phyloP scores from a whole-genome alignment of 2,329 filamentous ascomycete species.

The Ophiostoma sp. region DNA sequence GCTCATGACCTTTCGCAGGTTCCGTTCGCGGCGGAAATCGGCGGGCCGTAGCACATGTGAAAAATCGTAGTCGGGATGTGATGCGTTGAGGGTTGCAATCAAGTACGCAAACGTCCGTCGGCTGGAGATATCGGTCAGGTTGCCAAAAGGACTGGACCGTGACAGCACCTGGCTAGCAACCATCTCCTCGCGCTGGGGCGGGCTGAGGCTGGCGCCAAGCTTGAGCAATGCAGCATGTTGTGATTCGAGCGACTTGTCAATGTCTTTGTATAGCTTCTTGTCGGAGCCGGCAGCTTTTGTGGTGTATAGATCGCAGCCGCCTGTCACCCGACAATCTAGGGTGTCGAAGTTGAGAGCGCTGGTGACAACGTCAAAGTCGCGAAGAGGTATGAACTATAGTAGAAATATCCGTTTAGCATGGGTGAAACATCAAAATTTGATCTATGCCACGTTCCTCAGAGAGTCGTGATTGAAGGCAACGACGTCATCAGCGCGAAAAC shows the following conservation, averaged over 20 bases:
- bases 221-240: conserved; percentile 85
- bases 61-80: conserved; percentile 95
- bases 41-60: conserved; percentile 81
- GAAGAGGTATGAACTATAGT: conserved; percentile 77
- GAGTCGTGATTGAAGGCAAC: background rate
- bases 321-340: conserved; percentile 82
- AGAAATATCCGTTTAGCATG: background rate
- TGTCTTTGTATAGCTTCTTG: conserved; percentile 95
- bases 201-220: conserved; percentile 79
- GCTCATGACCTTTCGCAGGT: conserved; percentile 74
- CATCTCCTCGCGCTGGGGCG: conserved; percentile 68
- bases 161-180: conserved; percentile 67
- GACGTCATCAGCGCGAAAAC: background rate
- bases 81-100: conserved; percentile 93
- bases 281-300: conserved; percentile 93
- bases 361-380: conserved; percentile 85
- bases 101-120: conserved; percentile 91
- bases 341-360: conserved; percentile 94
- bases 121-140: conserved; percentile 79
- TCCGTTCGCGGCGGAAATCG: conserved; percentile 83
- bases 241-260: conserved; percentile 83
- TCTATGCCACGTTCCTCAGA: background rate
- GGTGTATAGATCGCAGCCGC: conserved; percentile 93
- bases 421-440: background rate
- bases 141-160: conserved; percentile 85